These are phyloP conservation scores for Sapria himalayana DNA, from an alignment of 345 rosid genomes.

Conservation along the genomic window DNA sequence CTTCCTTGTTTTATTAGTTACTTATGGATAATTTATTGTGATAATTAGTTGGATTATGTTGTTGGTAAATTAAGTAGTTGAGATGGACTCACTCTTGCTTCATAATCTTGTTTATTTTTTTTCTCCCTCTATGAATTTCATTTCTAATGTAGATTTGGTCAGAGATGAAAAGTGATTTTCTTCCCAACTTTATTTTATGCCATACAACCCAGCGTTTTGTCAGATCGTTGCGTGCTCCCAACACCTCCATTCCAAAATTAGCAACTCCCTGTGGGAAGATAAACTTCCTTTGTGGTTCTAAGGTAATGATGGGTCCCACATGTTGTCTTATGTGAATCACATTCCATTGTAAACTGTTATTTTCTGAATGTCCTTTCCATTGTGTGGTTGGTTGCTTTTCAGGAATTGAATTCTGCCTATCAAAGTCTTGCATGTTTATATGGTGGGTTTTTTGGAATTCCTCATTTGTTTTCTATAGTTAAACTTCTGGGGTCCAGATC, in stretches of 20 bases:
- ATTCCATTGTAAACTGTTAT: background rate
- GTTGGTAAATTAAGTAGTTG: no score
- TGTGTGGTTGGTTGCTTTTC: slow-evolving; percentile 7
- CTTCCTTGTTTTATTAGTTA: no score
- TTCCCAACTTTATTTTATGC: slow-evolving; percentile 93
- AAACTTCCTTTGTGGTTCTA: slow-evolving; percentile 84
- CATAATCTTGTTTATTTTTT: background rate
- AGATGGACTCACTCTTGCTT: no score
- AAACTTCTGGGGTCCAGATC: slow-evolving; percentile 89
- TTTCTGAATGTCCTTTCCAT: background rate
- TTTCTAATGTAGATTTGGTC: slow-evolving; percentile 99
- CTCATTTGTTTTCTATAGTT: slow-evolving; percentile 71
- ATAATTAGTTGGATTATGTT: no score
- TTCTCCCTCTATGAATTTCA: background rate
- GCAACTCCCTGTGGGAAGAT: slow-evolving; percentile 84
- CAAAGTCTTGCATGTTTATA: slow-evolving; percentile 89
- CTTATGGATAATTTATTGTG: no score
- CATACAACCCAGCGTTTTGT: slow-evolving; percentile 91
- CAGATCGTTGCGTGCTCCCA: slow-evolving; percentile 55
- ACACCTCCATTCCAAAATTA: slow-evolving; percentile 71
- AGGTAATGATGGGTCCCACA: slow-evolving; percentile 28
- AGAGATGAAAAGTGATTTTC: slow-evolving; percentile 93
- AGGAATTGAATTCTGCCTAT: slow-evolving; percentile 95
- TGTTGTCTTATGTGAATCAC: slow-evolving; percentile 1
- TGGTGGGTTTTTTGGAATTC: slow-evolving; percentile 77